These are phyloP conservation scores for Talaromyces piceae DNA, from an alignment of 2,329 filamentous ascomycete species.

Conservation along the genomic window DNA sequence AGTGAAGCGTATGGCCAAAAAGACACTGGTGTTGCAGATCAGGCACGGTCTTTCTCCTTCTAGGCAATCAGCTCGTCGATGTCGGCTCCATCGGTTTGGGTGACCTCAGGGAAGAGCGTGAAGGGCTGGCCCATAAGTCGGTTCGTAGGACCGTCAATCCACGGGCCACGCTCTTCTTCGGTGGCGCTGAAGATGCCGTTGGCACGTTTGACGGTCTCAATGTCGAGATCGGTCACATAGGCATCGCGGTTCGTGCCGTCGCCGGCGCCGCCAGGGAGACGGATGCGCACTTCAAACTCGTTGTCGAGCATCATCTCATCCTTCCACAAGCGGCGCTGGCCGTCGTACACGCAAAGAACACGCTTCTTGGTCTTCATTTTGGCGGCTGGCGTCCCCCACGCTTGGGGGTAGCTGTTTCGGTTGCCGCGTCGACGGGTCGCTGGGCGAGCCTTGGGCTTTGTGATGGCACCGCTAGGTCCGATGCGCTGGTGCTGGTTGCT, in stretches of 20 bases:
- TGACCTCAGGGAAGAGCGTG: conserved; percentile 23
- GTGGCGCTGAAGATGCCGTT: conserved; percentile 74
- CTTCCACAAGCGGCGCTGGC: conserved; percentile 79
- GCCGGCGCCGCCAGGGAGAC: conserved; percentile 62
- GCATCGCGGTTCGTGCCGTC: conserved; percentile 77
- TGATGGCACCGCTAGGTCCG: conserved; percentile 39
- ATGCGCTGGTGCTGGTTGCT: conserved; percentile 28
- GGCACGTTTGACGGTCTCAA: conserved; percentile 82
- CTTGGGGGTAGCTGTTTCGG: conserved; percentile 84
- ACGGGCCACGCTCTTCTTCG: conserved; percentile 79
- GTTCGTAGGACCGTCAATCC: conserved; percentile 44
- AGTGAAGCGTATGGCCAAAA: too few species aligned
- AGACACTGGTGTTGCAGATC: too few species aligned
- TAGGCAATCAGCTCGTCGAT: conserved; percentile 11
- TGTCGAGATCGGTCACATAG: conserved; percentile 88
- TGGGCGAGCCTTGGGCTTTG: conserved; percentile 60
- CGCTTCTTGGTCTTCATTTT: conserved; percentile 99
- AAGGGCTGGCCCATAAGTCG: conserved; percentile 30
- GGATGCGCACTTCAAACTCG: conserved; percentile 86
- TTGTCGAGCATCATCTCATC: conserved; percentile 98
- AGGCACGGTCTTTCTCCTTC: conserved; percentile 1
- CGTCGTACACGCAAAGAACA: conserved; percentile 87
- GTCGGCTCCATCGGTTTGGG: conserved; percentile 28
- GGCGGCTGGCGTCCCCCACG: conserved; percentile 84
- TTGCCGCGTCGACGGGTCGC: conserved; percentile 68